A percentile compares a stretch with the other conserved stretches of the same genome.
phyloP scores from a whole-genome alignment of 495 filamentous ascomycete species.

The Ramalina intermedia region DNA sequence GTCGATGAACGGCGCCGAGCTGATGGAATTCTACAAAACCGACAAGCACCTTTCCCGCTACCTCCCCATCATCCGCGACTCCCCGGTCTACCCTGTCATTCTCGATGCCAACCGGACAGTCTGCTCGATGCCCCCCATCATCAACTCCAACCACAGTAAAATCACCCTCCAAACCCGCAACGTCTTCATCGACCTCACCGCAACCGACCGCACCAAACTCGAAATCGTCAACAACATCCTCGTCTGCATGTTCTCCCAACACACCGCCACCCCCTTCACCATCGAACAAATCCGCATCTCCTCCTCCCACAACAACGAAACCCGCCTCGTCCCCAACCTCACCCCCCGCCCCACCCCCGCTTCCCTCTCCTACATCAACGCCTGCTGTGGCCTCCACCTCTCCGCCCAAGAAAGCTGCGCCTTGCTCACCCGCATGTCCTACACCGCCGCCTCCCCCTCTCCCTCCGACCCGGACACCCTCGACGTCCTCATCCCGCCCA shows the following conservation, averaged over 20 bases:
- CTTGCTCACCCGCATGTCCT: constrained; percentile 75
- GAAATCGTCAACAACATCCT: constrained; percentile 92
- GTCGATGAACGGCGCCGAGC: constrained; percentile 69
- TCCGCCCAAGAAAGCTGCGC: constrained; percentile 56
- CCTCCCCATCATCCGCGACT: constrained; percentile 86
- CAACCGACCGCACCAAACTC: constrained; percentile 91
- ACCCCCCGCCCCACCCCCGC: constrained; percentile 60
- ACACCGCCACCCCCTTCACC: constrained; percentile 78
- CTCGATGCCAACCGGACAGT: constrained; percentile 77
- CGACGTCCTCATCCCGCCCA: constrained; percentile 71
- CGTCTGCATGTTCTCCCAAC: constrained; percentile 92
- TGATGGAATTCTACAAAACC: constrained; percentile 91
- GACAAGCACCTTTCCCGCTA: constrained; percentile 71
- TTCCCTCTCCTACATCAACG: constrained; percentile 82
- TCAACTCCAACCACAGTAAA: constrained; percentile 94
- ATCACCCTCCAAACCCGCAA: constrained; percentile 81
- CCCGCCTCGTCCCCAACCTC: constrained; percentile 66
- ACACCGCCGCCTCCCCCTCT: constrained; percentile 53
- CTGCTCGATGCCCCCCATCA: constrained; percentile 91
- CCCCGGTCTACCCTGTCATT: constrained; percentile 92
- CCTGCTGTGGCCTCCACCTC: constrained; percentile 69
- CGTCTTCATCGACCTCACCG: constrained; percentile 93
- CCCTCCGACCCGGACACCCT: constrained; percentile 46
- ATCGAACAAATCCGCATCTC: constrained; percentile 85
- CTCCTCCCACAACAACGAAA: constrained; percentile 78